These are phyloP conservation scores for Sugiyamaella valdiviana DNA, from an alignment of 805 yeast species.

Conservation along the genomic window DNA sequence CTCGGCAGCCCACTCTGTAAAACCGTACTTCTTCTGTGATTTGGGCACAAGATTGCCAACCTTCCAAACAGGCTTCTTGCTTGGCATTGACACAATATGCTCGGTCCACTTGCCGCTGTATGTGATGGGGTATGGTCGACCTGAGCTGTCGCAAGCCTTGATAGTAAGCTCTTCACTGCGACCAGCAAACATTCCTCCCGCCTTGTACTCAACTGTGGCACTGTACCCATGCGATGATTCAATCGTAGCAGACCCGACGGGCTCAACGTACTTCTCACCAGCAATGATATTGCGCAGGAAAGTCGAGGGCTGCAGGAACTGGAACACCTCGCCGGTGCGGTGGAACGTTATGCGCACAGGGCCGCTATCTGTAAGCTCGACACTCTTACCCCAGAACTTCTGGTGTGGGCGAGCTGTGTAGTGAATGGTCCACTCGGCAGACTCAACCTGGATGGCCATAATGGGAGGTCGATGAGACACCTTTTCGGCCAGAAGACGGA, in stretches of 20 bases:
- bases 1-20: slow-evolving; percentile 73
- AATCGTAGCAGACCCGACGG: slow-evolving; percentile 60
- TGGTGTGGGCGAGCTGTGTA: slow-evolving; percentile 50
- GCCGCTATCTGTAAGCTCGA: slow-evolving; percentile 77
- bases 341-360: slow-evolving; percentile 50
- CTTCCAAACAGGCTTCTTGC: slow-evolving; percentile 52
- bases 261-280: slow-evolving; percentile 92
- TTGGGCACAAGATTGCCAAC: slow-evolving; percentile 59
- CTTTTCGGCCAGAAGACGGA: slow-evolving; percentile 74
- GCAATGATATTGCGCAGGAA: slow-evolving; percentile 82
- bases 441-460: slow-evolving; percentile 74
- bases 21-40: slow-evolving; percentile 67
- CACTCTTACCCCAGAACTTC: slow-evolving; percentile 92
- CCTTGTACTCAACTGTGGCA: slow-evolving; percentile 68
- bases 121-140: slow-evolving; percentile 17
- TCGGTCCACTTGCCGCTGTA: slow-evolving; percentile 81
- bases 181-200: slow-evolving; percentile 79
- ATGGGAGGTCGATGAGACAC: slow-evolving; percentile 83
- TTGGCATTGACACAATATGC: slow-evolving; percentile 42
- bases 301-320: slow-evolving; percentile 79
- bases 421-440: slow-evolving; percentile 51
- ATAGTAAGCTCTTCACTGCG: slow-evolving; percentile 59
- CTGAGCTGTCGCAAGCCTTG: slow-evolving; percentile 32
- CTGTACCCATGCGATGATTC: slow-evolving; percentile 61
- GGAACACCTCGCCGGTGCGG: slow-evolving; percentile 59